phyloP scores from a whole-genome alignment of 768 basidiomycete species.

The Dentipellis fragilis region DNA sequence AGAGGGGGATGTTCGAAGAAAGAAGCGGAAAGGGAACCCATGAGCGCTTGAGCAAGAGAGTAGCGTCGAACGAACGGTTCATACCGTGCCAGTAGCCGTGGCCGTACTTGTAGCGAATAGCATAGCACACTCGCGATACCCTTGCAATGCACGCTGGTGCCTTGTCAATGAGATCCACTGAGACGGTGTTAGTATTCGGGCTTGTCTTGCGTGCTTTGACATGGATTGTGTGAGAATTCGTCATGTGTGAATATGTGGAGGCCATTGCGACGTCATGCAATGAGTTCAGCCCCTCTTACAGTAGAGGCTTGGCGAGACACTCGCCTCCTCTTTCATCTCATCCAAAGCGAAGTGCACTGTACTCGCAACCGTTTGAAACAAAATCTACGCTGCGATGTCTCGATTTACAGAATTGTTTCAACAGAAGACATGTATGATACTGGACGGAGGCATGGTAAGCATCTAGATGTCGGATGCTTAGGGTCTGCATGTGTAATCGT shows the following conservation, averaged over 20 bases:
- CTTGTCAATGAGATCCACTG: no score
- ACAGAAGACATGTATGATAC: not conserved
- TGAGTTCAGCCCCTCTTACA: no score
- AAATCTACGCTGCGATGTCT: not conserved
- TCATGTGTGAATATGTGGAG: no score
- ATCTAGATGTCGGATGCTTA: not conserved
- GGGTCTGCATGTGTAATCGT: not conserved
- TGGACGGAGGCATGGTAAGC: conserved; percentile 11
- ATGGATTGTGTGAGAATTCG: no score
- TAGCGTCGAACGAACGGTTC: no score
- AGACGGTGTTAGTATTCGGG: no score
- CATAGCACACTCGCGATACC: not conserved
- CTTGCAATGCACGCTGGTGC: not conserved
- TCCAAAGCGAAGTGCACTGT: no score
- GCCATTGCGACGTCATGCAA: no score
- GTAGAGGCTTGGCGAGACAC: no score
- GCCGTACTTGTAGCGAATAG: not conserved
- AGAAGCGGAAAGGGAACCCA: not conserved
- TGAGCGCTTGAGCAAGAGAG: not conserved
- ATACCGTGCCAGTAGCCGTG: not conserved
- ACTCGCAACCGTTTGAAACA: no score
- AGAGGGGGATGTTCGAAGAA: not conserved
- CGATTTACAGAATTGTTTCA: not conserved
- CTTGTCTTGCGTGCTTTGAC: no score
- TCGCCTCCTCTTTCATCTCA: no score